Evolutionary conservation across 345 rosid species (phyloP).

Genomic region (Lenwebbia sp.): DNA sequence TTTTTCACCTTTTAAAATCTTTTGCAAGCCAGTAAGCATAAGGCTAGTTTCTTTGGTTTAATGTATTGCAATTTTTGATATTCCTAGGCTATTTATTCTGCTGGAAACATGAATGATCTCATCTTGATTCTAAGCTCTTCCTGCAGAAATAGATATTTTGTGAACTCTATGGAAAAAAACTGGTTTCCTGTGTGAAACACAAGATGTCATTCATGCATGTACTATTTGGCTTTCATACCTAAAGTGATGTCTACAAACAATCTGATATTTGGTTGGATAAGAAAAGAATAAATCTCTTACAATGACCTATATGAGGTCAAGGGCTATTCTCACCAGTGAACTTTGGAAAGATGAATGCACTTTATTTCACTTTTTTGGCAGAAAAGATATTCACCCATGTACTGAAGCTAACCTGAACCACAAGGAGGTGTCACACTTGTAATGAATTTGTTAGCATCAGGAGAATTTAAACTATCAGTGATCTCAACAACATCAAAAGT

Average conservation of each 20-base stretch:
- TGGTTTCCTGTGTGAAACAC: background rate
- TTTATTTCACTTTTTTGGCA: constrained; percentile 1
- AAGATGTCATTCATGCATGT: background rate
- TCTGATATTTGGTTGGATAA: background rate
- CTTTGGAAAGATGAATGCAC: constrained; percentile 1
- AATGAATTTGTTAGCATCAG: background rate
- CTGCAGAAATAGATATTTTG: background rate
- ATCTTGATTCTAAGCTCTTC: background rate
- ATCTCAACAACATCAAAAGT: background rate
- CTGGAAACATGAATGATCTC: background rate
- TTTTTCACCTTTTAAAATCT: background rate
- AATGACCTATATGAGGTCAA: background rate
- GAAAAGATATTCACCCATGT: background rate
- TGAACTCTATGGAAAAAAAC: background rate
- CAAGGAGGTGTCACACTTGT: too few relatives aligned
- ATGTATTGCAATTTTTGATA: background rate
- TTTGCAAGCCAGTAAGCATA: background rate
- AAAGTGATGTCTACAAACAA: background rate
- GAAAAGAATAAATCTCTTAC: background rate
- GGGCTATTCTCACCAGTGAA: background rate
- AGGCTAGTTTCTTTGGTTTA: background rate
- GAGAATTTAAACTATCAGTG: background rate
- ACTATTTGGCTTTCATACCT: background rate
- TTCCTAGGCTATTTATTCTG: background rate
- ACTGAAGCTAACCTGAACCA: background rate